These are phyloP conservation scores for Porphyrellus cyaneotinctus DNA, from an alignment of 768 basidiomycete species.

Conservation along the genomic window DNA sequence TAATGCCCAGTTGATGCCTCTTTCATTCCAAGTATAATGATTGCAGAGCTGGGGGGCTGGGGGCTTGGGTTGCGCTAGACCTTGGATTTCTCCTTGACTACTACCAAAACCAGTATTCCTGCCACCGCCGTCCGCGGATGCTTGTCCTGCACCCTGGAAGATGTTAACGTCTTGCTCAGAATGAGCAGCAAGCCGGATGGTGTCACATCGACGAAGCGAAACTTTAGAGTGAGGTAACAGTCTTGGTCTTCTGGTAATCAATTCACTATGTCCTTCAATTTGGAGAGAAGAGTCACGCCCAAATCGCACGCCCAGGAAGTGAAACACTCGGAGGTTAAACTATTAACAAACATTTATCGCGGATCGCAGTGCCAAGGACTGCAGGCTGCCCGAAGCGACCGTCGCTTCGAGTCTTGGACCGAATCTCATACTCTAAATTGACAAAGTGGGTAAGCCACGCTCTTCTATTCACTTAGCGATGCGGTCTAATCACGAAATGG, in stretches of 20 bases:
- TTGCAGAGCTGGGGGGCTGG: conserved; percentile 1
- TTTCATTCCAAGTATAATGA: conserved; percentile 2
- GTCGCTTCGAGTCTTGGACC: not conserved
- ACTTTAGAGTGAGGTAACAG: conserved; percentile 10
- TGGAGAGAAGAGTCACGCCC: not conserved
- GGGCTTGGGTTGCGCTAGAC: conserved; percentile 2
- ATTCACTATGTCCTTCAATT: not conserved
- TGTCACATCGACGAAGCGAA: not conserved
- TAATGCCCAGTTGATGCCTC: not conserved
- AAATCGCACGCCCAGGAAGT: not conserved
- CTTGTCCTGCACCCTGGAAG: not conserved
- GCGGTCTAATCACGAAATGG: not conserved
- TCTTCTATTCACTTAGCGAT: conserved; percentile 1
- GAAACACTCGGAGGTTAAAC: not conserved
- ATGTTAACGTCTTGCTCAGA: not conserved
- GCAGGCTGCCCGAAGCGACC: not conserved
- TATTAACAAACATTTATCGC: not conserved
- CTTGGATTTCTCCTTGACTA: conserved; percentile 10
- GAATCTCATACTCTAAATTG: not conserved
- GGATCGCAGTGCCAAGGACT: conserved; percentile 20
- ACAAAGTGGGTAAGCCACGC: conserved; percentile 9
- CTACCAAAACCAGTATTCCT: not conserved
- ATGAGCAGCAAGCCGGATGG: not conserved
- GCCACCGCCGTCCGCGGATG: conserved; percentile 8
- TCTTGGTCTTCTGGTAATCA: not conserved